Evolutionary conservation across 1,139 yeast genomes (phyloP).

Genomic region (Candida pseudoviswanathii): DNA sequence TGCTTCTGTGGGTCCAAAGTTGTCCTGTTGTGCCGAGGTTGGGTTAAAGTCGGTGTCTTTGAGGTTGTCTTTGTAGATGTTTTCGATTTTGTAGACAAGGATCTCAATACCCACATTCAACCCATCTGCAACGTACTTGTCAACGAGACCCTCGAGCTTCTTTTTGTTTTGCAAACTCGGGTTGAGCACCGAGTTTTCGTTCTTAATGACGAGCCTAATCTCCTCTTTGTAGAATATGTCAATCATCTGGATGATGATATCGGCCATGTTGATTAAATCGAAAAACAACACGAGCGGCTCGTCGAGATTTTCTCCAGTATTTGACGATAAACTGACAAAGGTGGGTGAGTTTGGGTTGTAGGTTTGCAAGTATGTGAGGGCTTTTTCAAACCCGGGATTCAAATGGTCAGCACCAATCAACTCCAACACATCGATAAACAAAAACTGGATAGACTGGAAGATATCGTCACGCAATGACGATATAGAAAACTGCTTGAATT

Average conservation of each 20-base stretch:
- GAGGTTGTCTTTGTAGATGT: conserved; percentile 30
- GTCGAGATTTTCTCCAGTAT: conserved; percentile 37
- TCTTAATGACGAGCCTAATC: conserved; percentile 63
- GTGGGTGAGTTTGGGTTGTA: conserved; percentile 58
- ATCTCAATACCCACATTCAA: conserved; percentile 88
- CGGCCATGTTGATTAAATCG: conserved; percentile 90
- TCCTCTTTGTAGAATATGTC: conserved; percentile 91
- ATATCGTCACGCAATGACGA: conserved; percentile 34
- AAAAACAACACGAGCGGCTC: conserved; percentile 88
- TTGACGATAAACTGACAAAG: conserved; percentile 14
- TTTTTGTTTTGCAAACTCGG: conserved; percentile 82
- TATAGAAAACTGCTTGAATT: conserved; percentile 38
- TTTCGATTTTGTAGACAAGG: conserved; percentile 71
- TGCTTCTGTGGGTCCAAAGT: conserved; percentile 67
- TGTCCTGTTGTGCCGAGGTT: conserved; percentile 15
- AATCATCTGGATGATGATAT: conserved; percentile 87
- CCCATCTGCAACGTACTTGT: conserved; percentile 90
- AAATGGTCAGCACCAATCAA: conserved; percentile 74
- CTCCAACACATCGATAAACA: conserved; percentile 68
- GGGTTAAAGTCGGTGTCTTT: conserved; percentile 40
- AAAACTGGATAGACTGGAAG: conserved; percentile 46
- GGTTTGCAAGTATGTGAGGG: conserved; percentile 65
- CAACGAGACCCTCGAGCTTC: conserved; percentile 77
- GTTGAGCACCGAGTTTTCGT: conserved; percentile 74
- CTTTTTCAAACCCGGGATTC: conserved; percentile 79